phyloP scores from a whole-genome alignment of 768 basidiomycete genomes.

The Strobilomyces confusus region DNA sequence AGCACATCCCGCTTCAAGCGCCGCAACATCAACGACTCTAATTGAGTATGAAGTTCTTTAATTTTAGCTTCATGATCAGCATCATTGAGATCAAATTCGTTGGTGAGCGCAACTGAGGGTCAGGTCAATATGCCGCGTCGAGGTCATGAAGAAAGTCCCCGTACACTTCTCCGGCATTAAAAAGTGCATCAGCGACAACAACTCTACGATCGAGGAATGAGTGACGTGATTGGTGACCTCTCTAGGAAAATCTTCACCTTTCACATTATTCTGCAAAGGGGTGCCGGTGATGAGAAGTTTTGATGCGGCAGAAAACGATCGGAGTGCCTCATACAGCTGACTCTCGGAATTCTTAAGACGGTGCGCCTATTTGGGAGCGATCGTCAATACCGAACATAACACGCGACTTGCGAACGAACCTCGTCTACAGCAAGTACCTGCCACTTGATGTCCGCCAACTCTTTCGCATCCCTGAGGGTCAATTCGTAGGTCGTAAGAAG shows the following conservation, averaged over 20 bases:
- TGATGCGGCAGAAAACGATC: constrained; percentile 83
- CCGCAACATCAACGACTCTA: constrained; percentile 91
- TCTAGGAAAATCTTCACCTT: constrained; percentile 52
- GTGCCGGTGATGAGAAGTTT: constrained; percentile 98
- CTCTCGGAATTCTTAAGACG: constrained; percentile 97
- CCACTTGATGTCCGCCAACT: constrained; percentile 94
- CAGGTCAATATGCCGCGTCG: constrained; percentile 7
- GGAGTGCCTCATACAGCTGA: constrained; percentile 91
- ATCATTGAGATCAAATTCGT: constrained; percentile 94
- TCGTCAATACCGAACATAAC: constrained; percentile 14
- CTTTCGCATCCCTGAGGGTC: constrained; percentile 83
- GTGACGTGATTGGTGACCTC: constrained; percentile 1
- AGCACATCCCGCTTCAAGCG: constrained; percentile 95
- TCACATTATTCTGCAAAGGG: constrained; percentile 98
- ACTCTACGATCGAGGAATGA: constrained; percentile 48
- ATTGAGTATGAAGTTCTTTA: constrained; percentile 89
- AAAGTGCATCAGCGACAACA: constrained; percentile 98
- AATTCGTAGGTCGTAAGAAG: constrained; percentile 96
- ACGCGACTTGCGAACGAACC: constrained; percentile 39
- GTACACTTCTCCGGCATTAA: constrained; percentile 96
- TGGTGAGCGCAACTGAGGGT: constrained; percentile 75
- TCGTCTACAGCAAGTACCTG: constrained; percentile 95
- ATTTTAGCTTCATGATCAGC: constrained; percentile 93
- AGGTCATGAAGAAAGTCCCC: constrained; percentile 20
- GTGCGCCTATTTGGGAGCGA: constrained; percentile 62